These are phyloP conservation scores for Globisporangium spiculum DNA, from an alignment of 352 stramenopile genomes.

Conservation along the genomic window DNA sequence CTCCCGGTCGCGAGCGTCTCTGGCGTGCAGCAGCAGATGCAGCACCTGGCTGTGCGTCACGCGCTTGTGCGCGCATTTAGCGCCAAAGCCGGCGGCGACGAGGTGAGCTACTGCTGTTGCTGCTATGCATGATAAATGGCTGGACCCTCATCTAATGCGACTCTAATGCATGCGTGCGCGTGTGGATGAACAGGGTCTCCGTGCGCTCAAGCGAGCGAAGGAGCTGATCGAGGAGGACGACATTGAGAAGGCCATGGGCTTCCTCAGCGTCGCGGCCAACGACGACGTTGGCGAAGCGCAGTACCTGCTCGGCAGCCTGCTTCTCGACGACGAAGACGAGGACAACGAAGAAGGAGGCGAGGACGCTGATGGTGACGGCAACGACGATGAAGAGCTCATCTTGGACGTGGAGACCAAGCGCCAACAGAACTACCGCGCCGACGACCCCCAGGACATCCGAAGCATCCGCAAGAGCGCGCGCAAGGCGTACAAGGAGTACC, in stretches of 20 bases:
- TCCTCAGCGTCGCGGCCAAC: constrained; percentile 54
- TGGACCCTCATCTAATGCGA: background rate
- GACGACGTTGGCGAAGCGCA: constrained; percentile 70
- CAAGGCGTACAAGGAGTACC: constrained; percentile 72
- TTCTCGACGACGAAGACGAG: constrained; percentile 43
- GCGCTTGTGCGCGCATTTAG: constrained; percentile 22
- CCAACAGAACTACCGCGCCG: constrained; percentile 32
- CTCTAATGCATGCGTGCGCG: background rate
- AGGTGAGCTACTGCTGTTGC: constrained; percentile 3
- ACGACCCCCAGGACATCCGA: constrained; percentile 64
- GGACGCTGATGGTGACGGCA: constrained; percentile 1
- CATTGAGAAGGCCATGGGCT: constrained; percentile 54
- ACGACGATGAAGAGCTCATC: constrained; percentile 38
- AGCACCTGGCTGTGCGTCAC: constrained; percentile 1
- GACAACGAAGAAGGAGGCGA: constrained; percentile 20
- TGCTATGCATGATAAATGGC: background rate
- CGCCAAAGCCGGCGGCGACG: constrained; percentile 4
- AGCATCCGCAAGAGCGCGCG: constrained; percentile 79
- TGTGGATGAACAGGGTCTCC: constrained; percentile 24
- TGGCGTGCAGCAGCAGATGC: background rate
- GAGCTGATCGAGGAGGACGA: constrained; percentile 55
- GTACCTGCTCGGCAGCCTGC: constrained; percentile 65
- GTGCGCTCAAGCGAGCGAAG: constrained; percentile 61
- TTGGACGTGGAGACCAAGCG: constrained; percentile 72
- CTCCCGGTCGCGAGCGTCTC: background rate